These are phyloP conservation scores for Schwanniomyces occidentalis DNA, from an alignment of 805 yeast species.

Conservation along the genomic window DNA sequence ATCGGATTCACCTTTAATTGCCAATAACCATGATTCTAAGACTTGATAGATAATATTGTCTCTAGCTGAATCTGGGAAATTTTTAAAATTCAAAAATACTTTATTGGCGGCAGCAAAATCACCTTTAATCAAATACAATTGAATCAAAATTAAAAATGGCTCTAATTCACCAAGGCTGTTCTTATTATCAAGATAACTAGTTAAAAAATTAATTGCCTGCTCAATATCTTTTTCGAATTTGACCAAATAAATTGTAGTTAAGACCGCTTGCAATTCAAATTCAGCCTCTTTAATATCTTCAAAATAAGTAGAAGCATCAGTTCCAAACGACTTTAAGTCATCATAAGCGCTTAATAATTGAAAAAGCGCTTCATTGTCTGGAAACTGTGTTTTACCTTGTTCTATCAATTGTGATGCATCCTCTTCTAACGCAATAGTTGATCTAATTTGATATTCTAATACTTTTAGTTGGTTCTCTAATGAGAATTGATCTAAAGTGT, in stretches of 20 bases:
- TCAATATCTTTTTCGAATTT: conserved; percentile 36
- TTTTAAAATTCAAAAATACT: conserved; percentile 30
- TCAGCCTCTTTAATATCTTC: conserved; percentile 36
- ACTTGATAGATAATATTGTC: conserved; percentile 79
- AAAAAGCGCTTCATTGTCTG: conserved; percentile 35
- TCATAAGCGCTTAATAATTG: conserved; percentile 43
- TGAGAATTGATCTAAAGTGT: conserved; percentile 38
- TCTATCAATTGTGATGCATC: conserved; percentile 43
- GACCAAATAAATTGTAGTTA: conserved; percentile 39
- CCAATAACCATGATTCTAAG: conserved; percentile 67
- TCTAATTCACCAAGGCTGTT: conserved; percentile 34
- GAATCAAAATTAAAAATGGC: conserved; percentile 40
- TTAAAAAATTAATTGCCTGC: conserved; percentile 34
- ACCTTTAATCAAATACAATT: conserved; percentile 40
- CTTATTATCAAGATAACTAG: conserved; percentile 24
- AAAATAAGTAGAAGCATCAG: conserved; percentile 43
- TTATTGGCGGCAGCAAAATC: conserved; percentile 33
- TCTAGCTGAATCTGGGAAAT: conserved; percentile 34
- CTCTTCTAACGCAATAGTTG: conserved; percentile 34
- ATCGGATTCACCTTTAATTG: conserved; percentile 42
- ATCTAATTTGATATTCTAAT: conserved; percentile 42
- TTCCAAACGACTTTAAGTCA: conserved; percentile 43
- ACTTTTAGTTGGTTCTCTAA: conserved; percentile 37
- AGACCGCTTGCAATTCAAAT: conserved; percentile 43
- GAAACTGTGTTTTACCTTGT: conserved; percentile 30